Conservation (phyloP, 129 eudicot species). For the Tanacetum coccineum region DNA sequence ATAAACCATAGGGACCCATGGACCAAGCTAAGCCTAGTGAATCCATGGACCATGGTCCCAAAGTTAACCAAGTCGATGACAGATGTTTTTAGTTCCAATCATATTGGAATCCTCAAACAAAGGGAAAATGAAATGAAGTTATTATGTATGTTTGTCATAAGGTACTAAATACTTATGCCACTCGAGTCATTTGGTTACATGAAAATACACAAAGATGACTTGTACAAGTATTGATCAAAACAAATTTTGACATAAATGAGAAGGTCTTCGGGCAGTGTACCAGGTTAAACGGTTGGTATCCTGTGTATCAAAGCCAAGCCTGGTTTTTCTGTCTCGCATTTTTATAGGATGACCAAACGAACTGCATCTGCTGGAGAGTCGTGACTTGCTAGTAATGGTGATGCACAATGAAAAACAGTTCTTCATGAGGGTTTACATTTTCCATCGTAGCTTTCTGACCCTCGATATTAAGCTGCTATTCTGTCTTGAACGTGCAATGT, state of each 20-base stretch:
- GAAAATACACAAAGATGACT: conserved; percentile 13
- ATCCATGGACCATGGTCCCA: neutral
- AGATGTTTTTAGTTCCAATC: neutral
- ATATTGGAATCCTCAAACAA: no score
- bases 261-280: neutral
- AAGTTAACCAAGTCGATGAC: neutral
- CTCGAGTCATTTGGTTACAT: conserved; percentile 5
- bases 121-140: neutral
- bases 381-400: neutral
- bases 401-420: neutral
- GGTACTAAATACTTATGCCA: neutral
- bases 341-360: neutral
- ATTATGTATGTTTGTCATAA: neutral
- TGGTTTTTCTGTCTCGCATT: no score
- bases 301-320: neutral
- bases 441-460: conserved; percentile 1
- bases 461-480: conserved; percentile 22
- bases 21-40: neutral
- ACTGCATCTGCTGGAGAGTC: neutral
- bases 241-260: neutral
- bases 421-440: neutral
- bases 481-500: conserved; percentile 12
- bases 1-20: no score
- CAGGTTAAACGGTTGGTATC: neutral
- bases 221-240: neutral